These are phyloP conservation scores for Pachyrhizus erosus DNA, from an alignment of 306 rosid species.

Conservation along the genomic window DNA sequence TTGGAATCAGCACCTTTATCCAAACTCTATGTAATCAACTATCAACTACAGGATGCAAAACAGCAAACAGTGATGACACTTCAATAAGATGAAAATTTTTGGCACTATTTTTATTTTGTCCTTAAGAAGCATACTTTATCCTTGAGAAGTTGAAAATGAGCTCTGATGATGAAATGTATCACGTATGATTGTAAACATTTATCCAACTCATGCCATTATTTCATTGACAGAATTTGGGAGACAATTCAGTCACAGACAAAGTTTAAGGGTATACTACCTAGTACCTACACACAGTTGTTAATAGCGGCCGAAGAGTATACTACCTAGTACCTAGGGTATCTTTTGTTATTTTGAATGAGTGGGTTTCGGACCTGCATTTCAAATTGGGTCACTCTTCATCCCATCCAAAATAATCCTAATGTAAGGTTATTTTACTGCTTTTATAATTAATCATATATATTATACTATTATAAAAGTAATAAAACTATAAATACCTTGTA, in stretches of 20 bases:
- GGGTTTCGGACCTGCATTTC: no score
- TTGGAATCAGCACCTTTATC: neutral
- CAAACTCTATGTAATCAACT: slow-evolving; percentile 1
- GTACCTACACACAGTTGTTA: no score
- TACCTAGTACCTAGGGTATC: no score
- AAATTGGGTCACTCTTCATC: no score
- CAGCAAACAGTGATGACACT: neutral
- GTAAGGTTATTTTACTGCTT: no score
- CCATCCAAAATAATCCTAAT: no score
- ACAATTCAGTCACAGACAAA: neutral
- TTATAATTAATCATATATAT: no score
- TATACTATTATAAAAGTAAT: no score
- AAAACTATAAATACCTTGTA: no score
- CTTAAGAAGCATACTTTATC: neutral
- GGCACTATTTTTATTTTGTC: neutral
- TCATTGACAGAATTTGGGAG: neutral
- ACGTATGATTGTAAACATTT: neutral
- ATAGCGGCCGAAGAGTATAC: no score
- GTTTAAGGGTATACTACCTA: neutral
- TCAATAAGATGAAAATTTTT: slow-evolving; percentile 2
- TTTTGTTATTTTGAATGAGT: no score
- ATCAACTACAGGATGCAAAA: neutral
- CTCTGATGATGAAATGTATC: neutral
- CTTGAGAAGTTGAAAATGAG: neutral
- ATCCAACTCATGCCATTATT: neutral